Evolutionary conservation across 805 yeast species (phyloP).

Genomic region (Saturnispora kantuleensis): DNA sequence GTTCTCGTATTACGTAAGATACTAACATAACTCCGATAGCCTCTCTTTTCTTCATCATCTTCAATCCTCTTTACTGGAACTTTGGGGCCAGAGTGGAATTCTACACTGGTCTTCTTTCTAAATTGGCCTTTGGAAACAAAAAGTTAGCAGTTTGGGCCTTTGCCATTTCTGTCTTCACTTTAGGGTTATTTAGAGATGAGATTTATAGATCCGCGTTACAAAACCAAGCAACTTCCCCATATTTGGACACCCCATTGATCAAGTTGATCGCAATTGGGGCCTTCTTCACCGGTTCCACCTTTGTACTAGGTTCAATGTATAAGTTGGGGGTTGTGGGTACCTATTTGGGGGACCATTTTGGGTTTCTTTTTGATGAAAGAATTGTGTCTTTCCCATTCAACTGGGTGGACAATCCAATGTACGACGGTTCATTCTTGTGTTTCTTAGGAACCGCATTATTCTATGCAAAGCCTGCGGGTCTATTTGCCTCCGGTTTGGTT

Average conservation of each 20-base stretch:
- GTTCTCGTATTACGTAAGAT: neutral
- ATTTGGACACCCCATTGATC: conserved; percentile 33
- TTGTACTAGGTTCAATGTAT: conserved; percentile 82
- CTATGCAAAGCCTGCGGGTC: conserved; percentile 85
- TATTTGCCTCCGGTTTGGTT: conserved; percentile 63
- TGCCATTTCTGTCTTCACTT: conserved; percentile 72
- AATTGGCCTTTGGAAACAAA: conserved; percentile 54
- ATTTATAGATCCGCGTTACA: conserved; percentile 61
- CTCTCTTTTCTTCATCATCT: conserved; percentile 60
- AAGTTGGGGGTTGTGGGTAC: conserved; percentile 93
- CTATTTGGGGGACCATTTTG: conserved; percentile 94
- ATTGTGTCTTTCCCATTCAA: conserved; percentile 93
- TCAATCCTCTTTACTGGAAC: conserved; percentile 96
- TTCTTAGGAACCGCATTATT: conserved; percentile 86
- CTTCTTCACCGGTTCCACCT: conserved; percentile 64
- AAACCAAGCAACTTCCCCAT: conserved; percentile 57
- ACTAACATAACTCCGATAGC: conserved; percentile 17
- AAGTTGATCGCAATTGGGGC: conserved; percentile 38
- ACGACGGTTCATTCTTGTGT: conserved; percentile 81
- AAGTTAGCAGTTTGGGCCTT: conserved; percentile 74
- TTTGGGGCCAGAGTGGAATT: conserved; percentile 82
- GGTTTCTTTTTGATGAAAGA: conserved; percentile 83
- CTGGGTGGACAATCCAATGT: conserved; percentile 90
- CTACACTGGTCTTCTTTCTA: conserved; percentile 66
- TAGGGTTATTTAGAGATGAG: conserved; percentile 77